These are phyloP conservation scores for Calonectria honghensis DNA, from an alignment of 2,329 filamentous ascomycete genomes.

Conservation along the genomic window DNA sequence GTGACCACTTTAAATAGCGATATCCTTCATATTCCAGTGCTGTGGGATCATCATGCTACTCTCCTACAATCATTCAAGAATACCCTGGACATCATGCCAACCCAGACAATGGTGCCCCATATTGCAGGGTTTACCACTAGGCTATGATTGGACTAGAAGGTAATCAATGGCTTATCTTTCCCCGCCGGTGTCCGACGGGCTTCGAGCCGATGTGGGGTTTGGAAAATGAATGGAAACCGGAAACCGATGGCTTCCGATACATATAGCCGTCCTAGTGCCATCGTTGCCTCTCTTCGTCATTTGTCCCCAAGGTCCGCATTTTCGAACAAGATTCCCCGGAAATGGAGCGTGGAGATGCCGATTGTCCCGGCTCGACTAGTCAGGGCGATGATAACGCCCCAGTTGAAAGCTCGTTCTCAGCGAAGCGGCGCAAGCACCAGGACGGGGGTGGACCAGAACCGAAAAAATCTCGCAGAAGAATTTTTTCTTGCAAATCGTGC, in stretches of 20 bases:
- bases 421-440: background rate
- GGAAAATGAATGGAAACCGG: background rate
- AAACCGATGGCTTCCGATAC: slow-evolving; percentile 1
- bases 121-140: background rate
- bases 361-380: background rate
- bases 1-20: no score
- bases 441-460: background rate
- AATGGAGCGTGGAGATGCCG: background rate
- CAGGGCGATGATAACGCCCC: background rate
- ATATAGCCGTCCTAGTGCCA: background rate
- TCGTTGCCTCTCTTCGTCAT: background rate
- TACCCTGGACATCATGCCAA: background rate
- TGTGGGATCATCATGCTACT: no score
- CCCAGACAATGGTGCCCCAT: background rate
- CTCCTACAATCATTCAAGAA: background rate
- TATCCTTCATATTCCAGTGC: no score
- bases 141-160: background rate
- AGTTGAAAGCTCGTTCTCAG: background rate
- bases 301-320: background rate
- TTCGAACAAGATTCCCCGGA: background rate
- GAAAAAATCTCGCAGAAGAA: slow-evolving; percentile 16
- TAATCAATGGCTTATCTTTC: background rate
- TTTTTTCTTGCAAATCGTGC: slow-evolving; percentile 26
- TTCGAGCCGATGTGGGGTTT: background rate
- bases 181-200: background rate